phyloP scores from a whole-genome alignment of 805 yeast genomes.

The Starmerella cellae region DNA sequence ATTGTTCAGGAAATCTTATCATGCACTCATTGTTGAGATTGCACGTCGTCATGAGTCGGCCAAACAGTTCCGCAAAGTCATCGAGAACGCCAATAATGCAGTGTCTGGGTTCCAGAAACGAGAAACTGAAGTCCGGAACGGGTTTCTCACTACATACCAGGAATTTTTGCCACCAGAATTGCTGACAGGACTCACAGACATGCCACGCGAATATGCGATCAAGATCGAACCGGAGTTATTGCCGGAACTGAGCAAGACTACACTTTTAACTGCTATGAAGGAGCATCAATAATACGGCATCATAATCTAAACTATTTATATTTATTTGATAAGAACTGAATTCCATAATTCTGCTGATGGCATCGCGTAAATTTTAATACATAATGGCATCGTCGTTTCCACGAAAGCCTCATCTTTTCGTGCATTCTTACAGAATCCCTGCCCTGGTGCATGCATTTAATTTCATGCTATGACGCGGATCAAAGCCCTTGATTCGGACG shows the following conservation, averaged over 20 bases:
- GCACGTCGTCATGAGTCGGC: conserved; percentile 37
- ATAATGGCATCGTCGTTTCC: too few relatives aligned
- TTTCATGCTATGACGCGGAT: conserved; percentile 12
- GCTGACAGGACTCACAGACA: conserved; percentile 35
- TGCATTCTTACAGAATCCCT: too few relatives aligned
- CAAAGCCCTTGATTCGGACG: conserved; percentile 42
- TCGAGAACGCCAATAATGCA: conserved; percentile 33
- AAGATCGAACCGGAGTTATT: conserved; percentile 10
- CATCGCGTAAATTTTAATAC: too few relatives aligned
- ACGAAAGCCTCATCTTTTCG: too few relatives aligned
- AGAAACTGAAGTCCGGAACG: conserved; percentile 34
- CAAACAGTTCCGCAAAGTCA: conserved; percentile 30
- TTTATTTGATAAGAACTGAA: background rate
- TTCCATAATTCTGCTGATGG: too few relatives aligned
- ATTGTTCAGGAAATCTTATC: conserved; percentile 40
- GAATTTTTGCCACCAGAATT: conserved; percentile 45
- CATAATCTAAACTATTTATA: background rate
- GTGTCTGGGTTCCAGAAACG: conserved; percentile 31
- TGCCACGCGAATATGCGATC: conserved; percentile 24
- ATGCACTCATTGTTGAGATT: conserved; percentile 39
- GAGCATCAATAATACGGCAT: background rate
- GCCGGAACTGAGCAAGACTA: conserved; percentile 17
- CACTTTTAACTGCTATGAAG: conserved; percentile 1
- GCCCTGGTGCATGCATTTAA: too few relatives aligned
- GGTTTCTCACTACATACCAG: conserved; percentile 38